Evolutionary conservation across 2,329 filamentous ascomycete genomes (phyloP).

Genomic region (Colletotrichum theobromicola): DNA sequence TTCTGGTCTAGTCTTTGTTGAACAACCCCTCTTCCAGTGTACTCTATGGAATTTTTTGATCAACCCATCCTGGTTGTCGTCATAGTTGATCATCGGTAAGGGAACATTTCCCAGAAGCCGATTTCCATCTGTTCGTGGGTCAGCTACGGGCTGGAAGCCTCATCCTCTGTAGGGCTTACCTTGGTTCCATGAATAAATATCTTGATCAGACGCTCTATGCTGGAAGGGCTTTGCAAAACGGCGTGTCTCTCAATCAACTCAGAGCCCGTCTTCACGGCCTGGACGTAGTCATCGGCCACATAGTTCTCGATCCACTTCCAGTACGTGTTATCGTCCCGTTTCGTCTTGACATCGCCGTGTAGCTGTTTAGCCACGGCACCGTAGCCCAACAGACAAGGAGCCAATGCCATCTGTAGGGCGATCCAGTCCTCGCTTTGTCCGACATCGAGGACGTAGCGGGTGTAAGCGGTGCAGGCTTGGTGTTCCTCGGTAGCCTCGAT

Average conservation of each 20-base stretch:
- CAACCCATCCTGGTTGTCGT: not conserved
- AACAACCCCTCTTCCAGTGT: not conserved
- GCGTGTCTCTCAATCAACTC: slow-evolving; percentile 79
- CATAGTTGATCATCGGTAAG: slow-evolving; percentile 29
- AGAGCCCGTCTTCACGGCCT: slow-evolving; percentile 73
- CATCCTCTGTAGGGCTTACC: slow-evolving; percentile 49
- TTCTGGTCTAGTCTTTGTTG: not conserved
- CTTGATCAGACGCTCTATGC: slow-evolving; percentile 81
- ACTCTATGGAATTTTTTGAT: not conserved
- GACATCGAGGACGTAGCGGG: slow-evolving; percentile 84
- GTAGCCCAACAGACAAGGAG: slow-evolving; percentile 91
- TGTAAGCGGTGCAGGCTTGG: slow-evolving; percentile 83
- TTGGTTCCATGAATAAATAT: slow-evolving; percentile 90
- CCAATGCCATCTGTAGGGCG: slow-evolving; percentile 81
- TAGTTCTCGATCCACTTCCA: slow-evolving; percentile 95
- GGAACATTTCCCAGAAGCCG: slow-evolving; percentile 62
- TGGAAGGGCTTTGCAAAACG: slow-evolving; percentile 71
- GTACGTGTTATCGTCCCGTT: slow-evolving; percentile 73
- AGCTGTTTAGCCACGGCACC: slow-evolving; percentile 78
- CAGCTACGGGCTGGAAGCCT: not conserved
- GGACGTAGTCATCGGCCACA: slow-evolving; percentile 76
- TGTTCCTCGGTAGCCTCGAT: slow-evolving; percentile 78
- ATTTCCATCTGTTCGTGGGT: slow-evolving; percentile 51
- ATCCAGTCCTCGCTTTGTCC: slow-evolving; percentile 89
- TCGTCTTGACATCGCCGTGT: slow-evolving; percentile 64